A percentile compares a stretch with the other conserved stretches of the same genome.
Conservation (phyloP, 495 filamentous ascomycete species). For the Xylona heveae region DNA sequence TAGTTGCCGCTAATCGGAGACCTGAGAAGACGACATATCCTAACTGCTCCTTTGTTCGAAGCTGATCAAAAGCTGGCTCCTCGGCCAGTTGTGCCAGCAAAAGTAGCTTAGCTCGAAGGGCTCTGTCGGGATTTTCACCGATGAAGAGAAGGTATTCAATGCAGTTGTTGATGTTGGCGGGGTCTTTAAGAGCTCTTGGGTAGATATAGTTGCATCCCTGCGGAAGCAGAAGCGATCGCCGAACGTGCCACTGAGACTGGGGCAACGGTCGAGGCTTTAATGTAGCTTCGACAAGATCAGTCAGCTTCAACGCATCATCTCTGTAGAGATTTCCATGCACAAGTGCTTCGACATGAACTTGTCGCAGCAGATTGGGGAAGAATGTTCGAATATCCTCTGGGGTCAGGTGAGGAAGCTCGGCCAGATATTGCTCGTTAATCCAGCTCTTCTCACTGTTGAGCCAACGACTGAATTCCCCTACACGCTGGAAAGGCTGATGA, state of each 20-base stretch:
- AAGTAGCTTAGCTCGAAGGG: slow-evolving; percentile 49
- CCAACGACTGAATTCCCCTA: slow-evolving; percentile 68
- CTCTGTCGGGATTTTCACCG: slow-evolving; percentile 46
- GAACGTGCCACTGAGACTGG: slow-evolving; percentile 57
- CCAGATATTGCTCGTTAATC: slow-evolving; percentile 61
- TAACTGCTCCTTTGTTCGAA: slow-evolving; percentile 93
- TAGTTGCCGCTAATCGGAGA: slow-evolving; percentile 40
- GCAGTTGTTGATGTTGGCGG: slow-evolving; percentile 88
- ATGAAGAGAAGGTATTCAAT: slow-evolving; percentile 81
- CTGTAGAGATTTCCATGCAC: slow-evolving; percentile 90
- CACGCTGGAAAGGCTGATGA: slow-evolving; percentile 72
- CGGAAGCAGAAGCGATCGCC: slow-evolving; percentile 56
- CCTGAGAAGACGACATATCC: slow-evolving; percentile 92
- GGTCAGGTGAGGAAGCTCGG: slow-evolving; percentile 53
- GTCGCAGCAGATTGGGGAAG: slow-evolving; percentile 58
- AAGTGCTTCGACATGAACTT: slow-evolving; percentile 72
- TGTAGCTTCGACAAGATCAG: slow-evolving; percentile 56
- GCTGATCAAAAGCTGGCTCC: slow-evolving; percentile 82
- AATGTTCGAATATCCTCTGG: slow-evolving; percentile 54
- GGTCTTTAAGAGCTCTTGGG: slow-evolving; percentile 58
- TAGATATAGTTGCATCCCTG: slow-evolving; percentile 68
- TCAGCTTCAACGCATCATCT: slow-evolving; percentile 78
- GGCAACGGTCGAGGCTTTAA: slow-evolving; percentile 60
- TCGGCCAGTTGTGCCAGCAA: slow-evolving; percentile 82
- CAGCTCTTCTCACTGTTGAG: slow-evolving; percentile 55